A percentile compares a stretch with the other conserved stretches of the same genome.
Evolutionary conservation across 2,329 filamentous ascomycete species (phyloP).

Genomic region (Chrysoporthe deuterocubensis): DNA sequence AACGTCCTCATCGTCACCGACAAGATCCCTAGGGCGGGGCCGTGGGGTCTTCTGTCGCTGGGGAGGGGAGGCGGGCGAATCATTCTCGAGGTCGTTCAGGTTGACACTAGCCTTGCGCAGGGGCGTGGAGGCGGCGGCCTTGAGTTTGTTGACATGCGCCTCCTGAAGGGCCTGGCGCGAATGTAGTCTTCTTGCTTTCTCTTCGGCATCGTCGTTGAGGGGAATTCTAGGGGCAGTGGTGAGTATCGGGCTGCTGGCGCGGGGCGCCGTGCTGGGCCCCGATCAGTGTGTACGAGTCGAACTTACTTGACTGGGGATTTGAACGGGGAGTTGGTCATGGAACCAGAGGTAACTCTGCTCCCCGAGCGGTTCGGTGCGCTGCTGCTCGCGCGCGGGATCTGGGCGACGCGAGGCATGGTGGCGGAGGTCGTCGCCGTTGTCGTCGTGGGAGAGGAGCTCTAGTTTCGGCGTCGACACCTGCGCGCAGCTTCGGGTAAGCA

Average conservation of each 20-base stretch:
- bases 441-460: slow-evolving; percentile 25
- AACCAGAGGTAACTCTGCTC: slow-evolving; percentile 52
- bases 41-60: slow-evolving; percentile 51
- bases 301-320: slow-evolving; percentile 63
- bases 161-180: slow-evolving; percentile 88
- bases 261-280: not conserved
- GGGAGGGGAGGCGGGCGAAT: slow-evolving; percentile 59
- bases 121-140: slow-evolving; percentile 71
- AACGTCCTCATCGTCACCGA: slow-evolving; percentile 59
- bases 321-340: slow-evolving; percentile 55
- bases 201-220: slow-evolving; percentile 91
- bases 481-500: slow-evolving; percentile 6
- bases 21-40: slow-evolving; percentile 38
- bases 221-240: slow-evolving; percentile 68
- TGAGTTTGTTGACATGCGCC: slow-evolving; percentile 89
- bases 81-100: slow-evolving; percentile 62
- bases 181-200: slow-evolving; percentile 86
- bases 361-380: slow-evolving; percentile 35
- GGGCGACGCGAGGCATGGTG: slow-evolving; percentile 62
- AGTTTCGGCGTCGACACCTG: slow-evolving; percentile 25
- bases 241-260: not conserved
- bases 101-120: slow-evolving; percentile 69
- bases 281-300: slow-evolving; percentile 17
- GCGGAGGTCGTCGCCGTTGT: slow-evolving; percentile 30
- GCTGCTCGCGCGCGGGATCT: slow-evolving; percentile 54